Evolutionary conservation across 2,329 filamentous ascomycete species (phyloP).

Genomic region (Fusarium subglutinans): DNA sequence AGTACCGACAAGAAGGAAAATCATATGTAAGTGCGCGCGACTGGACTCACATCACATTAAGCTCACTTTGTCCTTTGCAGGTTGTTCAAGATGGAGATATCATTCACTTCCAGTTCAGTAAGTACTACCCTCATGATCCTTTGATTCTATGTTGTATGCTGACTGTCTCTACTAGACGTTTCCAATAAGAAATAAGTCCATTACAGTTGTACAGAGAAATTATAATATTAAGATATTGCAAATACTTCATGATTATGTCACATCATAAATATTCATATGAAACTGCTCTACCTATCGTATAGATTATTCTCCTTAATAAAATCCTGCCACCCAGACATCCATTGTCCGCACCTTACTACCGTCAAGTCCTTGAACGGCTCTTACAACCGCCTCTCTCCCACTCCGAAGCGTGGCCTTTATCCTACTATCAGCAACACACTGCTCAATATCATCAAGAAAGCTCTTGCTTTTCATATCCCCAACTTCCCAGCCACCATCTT

Average conservation of each 20-base stretch:
- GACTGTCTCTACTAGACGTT: constrained; percentile 15
- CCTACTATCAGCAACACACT: not conserved
- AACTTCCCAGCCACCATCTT: constrained; percentile 10
- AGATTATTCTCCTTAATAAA: not conserved
- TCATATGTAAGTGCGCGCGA: constrained; percentile 47
- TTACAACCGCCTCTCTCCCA: not conserved
- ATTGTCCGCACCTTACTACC: not conserved
- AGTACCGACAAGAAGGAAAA: constrained; percentile 57
- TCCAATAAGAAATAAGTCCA: constrained; percentile 35
- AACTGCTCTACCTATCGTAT: not conserved
- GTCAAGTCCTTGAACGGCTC: not conserved
- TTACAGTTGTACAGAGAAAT: too few species aligned
- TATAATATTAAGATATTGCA: not conserved
- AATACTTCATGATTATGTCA: not conserved
- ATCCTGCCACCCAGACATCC: constrained; percentile 8
- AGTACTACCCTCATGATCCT: not conserved
- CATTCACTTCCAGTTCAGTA: constrained; percentile 57
- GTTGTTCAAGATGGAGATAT: constrained; percentile 56
- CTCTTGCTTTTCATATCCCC: not conserved
- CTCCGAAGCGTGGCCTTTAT: not conserved
- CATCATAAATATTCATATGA: not conserved
- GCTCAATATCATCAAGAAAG: not conserved
- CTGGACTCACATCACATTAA: not conserved
- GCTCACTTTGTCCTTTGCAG: constrained; percentile 38
- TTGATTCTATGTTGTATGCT: accelerated